Evolutionary conservation across 1,284 basidiomycete species (phyloP).

Genomic region (Malassezia brasiliensis): DNA sequence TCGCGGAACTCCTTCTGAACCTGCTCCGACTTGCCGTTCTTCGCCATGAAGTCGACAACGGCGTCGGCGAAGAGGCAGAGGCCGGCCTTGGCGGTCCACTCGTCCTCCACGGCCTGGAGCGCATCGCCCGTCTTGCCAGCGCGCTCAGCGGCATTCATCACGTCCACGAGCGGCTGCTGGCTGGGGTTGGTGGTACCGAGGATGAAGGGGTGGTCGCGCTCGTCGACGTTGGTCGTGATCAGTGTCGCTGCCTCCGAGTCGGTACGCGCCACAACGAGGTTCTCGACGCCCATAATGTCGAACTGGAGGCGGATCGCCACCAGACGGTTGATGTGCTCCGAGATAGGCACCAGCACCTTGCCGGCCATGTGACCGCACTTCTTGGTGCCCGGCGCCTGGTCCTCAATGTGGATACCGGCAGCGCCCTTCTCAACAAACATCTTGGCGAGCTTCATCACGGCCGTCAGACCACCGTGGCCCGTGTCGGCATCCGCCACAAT

Average conservation of each 20-base stretch:
- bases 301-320: slow-evolving; percentile 67
- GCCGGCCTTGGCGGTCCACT: slow-evolving; percentile 69
- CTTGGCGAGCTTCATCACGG: slow-evolving; percentile 92
- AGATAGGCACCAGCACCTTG: slow-evolving; percentile 61
- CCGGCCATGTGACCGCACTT: slow-evolving; percentile 61
- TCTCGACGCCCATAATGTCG: slow-evolving; percentile 69
- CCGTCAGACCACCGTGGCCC: slow-evolving; percentile 80
- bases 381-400: slow-evolving; percentile 76
- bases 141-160: slow-evolving; percentile 74
- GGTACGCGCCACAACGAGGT: slow-evolving; percentile 65
- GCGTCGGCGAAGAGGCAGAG: slow-evolving; percentile 69
- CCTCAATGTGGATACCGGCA: slow-evolving; percentile 78
- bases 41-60: slow-evolving; percentile 63
- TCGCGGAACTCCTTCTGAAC: slow-evolving; percentile 60
- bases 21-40: slow-evolving; percentile 55
- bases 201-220: slow-evolving; percentile 91
- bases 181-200: slow-evolving; percentile 74
- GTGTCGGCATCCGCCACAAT: slow-evolving; percentile 51
- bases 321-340: slow-evolving; percentile 69
- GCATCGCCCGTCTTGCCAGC: slow-evolving; percentile 68
- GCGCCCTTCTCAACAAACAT: slow-evolving; percentile 84
- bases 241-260: slow-evolving; percentile 87
- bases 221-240: slow-evolving; percentile 91
- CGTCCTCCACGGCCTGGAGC: slow-evolving; percentile 76
- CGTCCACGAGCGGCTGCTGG: slow-evolving; percentile 61